A percentile compares a stretch with the other conserved stretches of the same genome.
These are phyloP conservation scores for Phytophthora tentaculata DNA, from an alignment of 352 stramenopile species.

Conservation along the genomic window DNA sequence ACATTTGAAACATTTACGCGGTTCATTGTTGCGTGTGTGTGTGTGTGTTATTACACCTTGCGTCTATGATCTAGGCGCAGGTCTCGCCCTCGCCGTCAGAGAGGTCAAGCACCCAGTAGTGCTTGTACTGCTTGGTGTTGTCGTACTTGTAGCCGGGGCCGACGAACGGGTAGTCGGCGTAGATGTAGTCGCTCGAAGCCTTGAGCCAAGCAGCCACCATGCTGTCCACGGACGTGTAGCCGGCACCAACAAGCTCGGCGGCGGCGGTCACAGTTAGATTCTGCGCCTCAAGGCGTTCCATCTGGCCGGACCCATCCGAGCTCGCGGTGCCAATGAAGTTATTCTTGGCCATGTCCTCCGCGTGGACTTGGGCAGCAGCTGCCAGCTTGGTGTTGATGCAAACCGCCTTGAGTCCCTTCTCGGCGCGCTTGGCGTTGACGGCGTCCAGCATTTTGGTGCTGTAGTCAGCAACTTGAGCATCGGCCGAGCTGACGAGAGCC, in stretches of 20 bases:
- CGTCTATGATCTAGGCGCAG: conserved; percentile 20
- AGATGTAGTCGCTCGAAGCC: conserved; percentile 38
- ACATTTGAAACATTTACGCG: too few species aligned
- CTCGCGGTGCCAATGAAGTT: conserved; percentile 32
- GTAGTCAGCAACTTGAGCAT: conserved; percentile 43
- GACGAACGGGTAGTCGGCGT: conserved; percentile 37
- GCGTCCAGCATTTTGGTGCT: conserved; percentile 38
- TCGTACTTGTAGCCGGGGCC: conserved; percentile 42
- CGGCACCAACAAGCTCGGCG: conserved; percentile 50
- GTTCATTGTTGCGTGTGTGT: too few species aligned
- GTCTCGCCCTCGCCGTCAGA: conserved; percentile 20
- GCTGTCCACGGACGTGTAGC: conserved; percentile 35
- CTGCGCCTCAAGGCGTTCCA: conserved; percentile 31
- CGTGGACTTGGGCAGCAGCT: conserved; percentile 29
- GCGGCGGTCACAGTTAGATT: conserved; percentile 26
- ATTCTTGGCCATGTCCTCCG: conserved; percentile 32
- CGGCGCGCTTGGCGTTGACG: conserved; percentile 49
- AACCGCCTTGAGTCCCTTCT: conserved; percentile 34
- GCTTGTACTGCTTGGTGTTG: conserved; percentile 36
- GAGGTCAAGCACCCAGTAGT: conserved; percentile 47
- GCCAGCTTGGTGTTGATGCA: conserved; percentile 53
- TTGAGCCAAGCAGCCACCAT: conserved; percentile 53
- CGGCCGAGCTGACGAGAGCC: conserved; percentile 28
- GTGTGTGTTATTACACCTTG: conserved; percentile 5
- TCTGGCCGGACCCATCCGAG: conserved; percentile 37